Evolutionary conservation across 2,329 filamentous ascomycete genomes (phyloP), one percentile per base, ranked within the genome.

Genomic region (Cytospora piceicola): DNA sequence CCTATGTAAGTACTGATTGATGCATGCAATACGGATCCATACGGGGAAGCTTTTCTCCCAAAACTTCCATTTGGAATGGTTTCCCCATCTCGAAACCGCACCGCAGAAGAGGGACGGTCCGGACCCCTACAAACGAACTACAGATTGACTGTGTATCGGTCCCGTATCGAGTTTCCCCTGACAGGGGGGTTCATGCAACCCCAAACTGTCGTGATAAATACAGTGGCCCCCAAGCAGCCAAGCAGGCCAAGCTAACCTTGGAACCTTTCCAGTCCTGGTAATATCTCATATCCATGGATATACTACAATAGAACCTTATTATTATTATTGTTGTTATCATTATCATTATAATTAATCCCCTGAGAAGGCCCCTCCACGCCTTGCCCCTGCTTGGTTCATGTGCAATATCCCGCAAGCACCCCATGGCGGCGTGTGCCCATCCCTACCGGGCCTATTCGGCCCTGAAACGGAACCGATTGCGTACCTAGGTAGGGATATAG

Each of bases 91-190:
- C 42, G 56, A 57, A 34, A 27, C 53, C 24, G 39, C 9, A 27
- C 39, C 17, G 32, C 11, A 24, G 17, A 34, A 34, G 54, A 61
- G 61, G 29, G 24, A 52, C 46, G n/a, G n/a, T n/a, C 58, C 30
- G 27, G 27, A 29, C 27, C 27, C 27, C 24, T 46, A 22, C 49
- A 54, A 27, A 57, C 34, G 42, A 20, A 58, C 64, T 61, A 57
- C 46, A 64, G 57, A 29, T 46, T 62, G 30, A 61, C 46, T 22
- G 49, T 55, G 61, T 61, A 56, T 39, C 55, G 63, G 59, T 61
- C 62, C 63, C 63, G 59, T 66, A 66, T 67, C 66, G 66, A 66
- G 58, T 46, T 53, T 32, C 66, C 63, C 66, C 63, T 66, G 63
- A 67, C 66, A 63, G 27, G 27, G 49, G 63, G 63, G 56, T 57